Evolutionary conservation across 1,284 basidiomycete species (phyloP), one percentile per base, ranked within the genome.

Genomic region (Cryptococcus wingfieldii): DNA sequence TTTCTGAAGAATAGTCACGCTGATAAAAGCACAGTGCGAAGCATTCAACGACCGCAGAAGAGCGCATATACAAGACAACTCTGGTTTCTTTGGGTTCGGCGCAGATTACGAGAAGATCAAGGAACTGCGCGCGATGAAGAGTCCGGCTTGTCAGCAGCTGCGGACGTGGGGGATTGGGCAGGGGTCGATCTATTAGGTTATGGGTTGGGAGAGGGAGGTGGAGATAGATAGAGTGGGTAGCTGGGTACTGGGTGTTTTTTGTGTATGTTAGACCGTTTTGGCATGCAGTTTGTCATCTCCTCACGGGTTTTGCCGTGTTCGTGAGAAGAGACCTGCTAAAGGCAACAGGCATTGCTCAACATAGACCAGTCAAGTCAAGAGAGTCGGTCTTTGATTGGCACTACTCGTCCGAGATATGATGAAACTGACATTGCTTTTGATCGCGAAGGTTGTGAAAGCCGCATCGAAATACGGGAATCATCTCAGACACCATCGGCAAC

Each of bases 61-160:
- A 47, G 66, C 67, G 50, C 78, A 80, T 59, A 86, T 87, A 67
- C 86, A 90, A 47, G 80, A 83, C 5, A 87, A 90, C 63, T 78
- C 89, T 3, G 93, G 92, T 3, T 78, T 95, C 64, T 91, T 96
- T 71, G 93, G 92, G 2, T 79, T 93, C 57, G 88, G 90, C 19
- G 88, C 90, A 18, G 87, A 96, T 72, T 90, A 88, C 86, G 86
- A 89, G 46, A 89, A 90, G 76, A 72, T 76, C 57, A 56, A 62
- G 18, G 60, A 69, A 51, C 59, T 77, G 13, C 55, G 70, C 31
- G 52, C 55, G 12, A 60, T 71, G 55, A 67, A 60, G 34, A 62
- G 67, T 23, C 80, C 82, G 57, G 84, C 83, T 64, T 96, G 92
- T 70, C 87, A 91, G 45, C 66, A 71, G 56, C 55, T 75, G 27